These are phyloP conservation scores for Cladosporium phlei DNA, from an alignment of 2,329 filamentous ascomycete genomes.

Conservation along the genomic window DNA sequence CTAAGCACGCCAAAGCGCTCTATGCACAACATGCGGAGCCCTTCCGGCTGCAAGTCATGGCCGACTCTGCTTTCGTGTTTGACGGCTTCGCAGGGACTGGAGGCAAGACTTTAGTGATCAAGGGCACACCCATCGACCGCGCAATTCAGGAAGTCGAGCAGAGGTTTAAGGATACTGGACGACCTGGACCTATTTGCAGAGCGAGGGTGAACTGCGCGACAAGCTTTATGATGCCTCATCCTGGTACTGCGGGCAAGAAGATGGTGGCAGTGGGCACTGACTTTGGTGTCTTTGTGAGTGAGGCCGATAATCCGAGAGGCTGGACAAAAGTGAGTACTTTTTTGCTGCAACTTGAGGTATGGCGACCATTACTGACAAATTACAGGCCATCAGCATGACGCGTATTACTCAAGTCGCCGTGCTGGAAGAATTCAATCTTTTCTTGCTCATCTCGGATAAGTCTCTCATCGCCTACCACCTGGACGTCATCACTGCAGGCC, in stretches of 20 bases:
- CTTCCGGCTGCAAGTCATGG: conserved; percentile 85
- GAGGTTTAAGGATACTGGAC: conserved; percentile 59
- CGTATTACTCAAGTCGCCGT: conserved; percentile 90
- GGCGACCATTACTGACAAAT: conserved; percentile 8
- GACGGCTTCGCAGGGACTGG: conserved; percentile 53
- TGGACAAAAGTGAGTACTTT: conserved; percentile 71
- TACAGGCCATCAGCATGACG: conserved; percentile 66
- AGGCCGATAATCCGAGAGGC: conserved; percentile 81
- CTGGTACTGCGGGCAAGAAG: conserved; percentile 68
- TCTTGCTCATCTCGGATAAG: conserved; percentile 86
- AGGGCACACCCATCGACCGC: conserved; percentile 84
- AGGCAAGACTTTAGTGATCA: conserved; percentile 67
- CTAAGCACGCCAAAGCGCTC: conserved; percentile 80
- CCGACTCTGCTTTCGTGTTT: conserved; percentile 85
- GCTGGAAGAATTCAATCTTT: conserved; percentile 90
- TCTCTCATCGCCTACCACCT: conserved; percentile 89
- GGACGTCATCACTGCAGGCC: conserved; percentile 61
- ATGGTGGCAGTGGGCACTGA: conserved; percentile 95
- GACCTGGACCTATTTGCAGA: conserved; percentile 73
- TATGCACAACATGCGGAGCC: conserved; percentile 93
- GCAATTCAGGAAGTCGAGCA: conserved; percentile 85
- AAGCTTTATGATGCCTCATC: conserved; percentile 71
- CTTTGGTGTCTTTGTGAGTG: conserved; percentile 85
- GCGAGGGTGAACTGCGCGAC: conserved; percentile 90
- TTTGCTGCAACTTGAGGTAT: neutral